Evolutionary conservation across 805 yeast genomes (phyloP).

Genomic region (Candida ovalis): DNA sequence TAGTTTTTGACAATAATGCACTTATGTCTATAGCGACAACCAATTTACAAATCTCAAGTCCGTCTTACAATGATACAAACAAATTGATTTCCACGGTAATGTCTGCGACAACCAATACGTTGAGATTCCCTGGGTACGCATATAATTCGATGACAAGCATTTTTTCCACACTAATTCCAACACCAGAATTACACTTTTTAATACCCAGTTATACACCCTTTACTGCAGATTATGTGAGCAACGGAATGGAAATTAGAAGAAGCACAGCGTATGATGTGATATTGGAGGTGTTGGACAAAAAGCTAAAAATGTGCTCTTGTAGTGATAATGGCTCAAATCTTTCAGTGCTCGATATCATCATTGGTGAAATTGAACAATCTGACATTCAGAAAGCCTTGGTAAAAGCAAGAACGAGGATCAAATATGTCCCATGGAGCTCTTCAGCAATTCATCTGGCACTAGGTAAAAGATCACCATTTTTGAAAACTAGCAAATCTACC

Average conservation of each 20-base stretch:
- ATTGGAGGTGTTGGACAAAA: conserved; percentile 74
- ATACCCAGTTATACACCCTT: conserved; percentile 76
- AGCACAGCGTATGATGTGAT: conserved; percentile 83
- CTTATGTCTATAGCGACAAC: conserved; percentile 66
- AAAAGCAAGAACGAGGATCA: conserved; percentile 61
- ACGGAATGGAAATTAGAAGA: conserved; percentile 53
- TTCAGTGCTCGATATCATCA: conserved; percentile 66
- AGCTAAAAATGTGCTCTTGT: conserved; percentile 62
- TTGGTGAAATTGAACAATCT: conserved; percentile 61
- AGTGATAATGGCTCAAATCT: conserved; percentile 48
- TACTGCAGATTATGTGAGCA: conserved; percentile 60
- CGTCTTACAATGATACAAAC: conserved; percentile 76
- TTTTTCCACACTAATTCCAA: conserved; percentile 77
- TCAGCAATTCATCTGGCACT: conserved; percentile 74
- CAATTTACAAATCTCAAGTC: conserved; percentile 51
- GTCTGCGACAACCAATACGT: conserved; percentile 80
- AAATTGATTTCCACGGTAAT: conserved; percentile 81
- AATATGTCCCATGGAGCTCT: conserved; percentile 85
- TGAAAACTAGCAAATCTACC: conserved; percentile 28
- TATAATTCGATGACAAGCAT: conserved; percentile 82
- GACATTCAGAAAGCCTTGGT: conserved; percentile 69
- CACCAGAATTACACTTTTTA: conserved; percentile 76
- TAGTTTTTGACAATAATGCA: conserved; percentile 91
- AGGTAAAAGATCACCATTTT: conserved; percentile 68
- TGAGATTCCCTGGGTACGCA: conserved; percentile 89